Conservation (phyloP, 2,329 filamentous ascomycete genomes). For the Pseudocercospora vitis region DNA sequence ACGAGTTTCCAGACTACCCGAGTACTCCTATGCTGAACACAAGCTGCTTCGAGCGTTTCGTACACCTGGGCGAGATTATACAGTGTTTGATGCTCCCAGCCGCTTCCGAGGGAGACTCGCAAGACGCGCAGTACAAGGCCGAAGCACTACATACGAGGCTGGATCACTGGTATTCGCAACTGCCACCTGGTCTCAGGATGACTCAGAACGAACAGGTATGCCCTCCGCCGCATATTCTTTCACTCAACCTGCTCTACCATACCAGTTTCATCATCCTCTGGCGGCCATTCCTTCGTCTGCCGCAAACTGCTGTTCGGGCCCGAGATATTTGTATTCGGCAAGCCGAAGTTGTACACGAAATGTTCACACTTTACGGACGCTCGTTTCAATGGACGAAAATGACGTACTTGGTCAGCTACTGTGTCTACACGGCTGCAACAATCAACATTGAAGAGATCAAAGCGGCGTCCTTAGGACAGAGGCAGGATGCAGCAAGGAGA, state of each 20-base stretch:
- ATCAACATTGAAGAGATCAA: conserved; percentile 6
- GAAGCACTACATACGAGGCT: conserved; percentile 1
- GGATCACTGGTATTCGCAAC: background rate
- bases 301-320: background rate
- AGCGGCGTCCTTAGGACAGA: background rate
- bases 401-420: conserved; percentile 11
- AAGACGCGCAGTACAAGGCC: background rate
- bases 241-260: conserved; percentile 9
- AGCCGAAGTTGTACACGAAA: conserved; percentile 5
- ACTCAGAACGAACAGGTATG: background rate
- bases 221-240: conserved; percentile 9
- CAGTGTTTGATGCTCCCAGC: background rate
- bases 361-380: conserved; percentile 6
- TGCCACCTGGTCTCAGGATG: background rate
- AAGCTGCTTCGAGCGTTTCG: conserved; percentile 7
- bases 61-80: conserved; percentile 1
- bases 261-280: conserved; percentile 8
- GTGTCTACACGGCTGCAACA: conserved; percentile 10
- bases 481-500: conserved; percentile 7
- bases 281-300: background rate
- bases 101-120: background rate
- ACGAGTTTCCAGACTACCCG: conserved; percentile 10
- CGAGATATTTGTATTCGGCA: background rate
- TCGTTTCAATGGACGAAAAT: conserved; percentile 10
- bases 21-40: background rate